phyloP scores from a whole-genome alignment of 1,139 yeast genomes.

The Taiozyma sp. region DNA sequence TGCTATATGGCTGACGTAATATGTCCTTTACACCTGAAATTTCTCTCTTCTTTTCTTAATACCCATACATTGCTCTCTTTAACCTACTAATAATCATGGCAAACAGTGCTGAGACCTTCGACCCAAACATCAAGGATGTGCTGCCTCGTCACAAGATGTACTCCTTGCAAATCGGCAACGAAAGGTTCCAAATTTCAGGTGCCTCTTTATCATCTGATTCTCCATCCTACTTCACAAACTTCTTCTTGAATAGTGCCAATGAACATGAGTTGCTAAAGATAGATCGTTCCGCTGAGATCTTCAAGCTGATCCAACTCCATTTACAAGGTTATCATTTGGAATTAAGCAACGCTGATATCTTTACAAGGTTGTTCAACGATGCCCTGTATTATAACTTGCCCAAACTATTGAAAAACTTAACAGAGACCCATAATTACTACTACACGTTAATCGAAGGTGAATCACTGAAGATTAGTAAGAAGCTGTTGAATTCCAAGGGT shows the following conservation, averaged over 20 bases:
- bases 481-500: constrained; percentile 45
- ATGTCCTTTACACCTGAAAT: too few species aligned
- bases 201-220: constrained; percentile 80
- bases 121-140: constrained; percentile 48
- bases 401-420: constrained; percentile 45
- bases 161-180: constrained; percentile 68
- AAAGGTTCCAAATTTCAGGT: constrained; percentile 55
- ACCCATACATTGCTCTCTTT: too few species aligned
- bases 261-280: constrained; percentile 50
- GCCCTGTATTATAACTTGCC: constrained; percentile 67
- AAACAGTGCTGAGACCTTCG: constrained; percentile 12
- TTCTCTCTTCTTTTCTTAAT: too few species aligned
- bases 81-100: not conserved
- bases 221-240: constrained; percentile 42
- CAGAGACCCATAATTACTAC: constrained; percentile 41
- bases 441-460: constrained; percentile 58
- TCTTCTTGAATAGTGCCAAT: constrained; percentile 28
- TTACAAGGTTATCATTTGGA: constrained; percentile 71
- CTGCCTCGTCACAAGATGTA: constrained; percentile 65
- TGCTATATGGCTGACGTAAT: too few species aligned
- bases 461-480: constrained; percentile 54
- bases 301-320: constrained; percentile 61
- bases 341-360: constrained; percentile 53
- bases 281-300: constrained; percentile 71
- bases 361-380: constrained; percentile 62